Evolutionary conservation across 179 eudicot species (phyloP), one percentile per base, ranked within the genome.

Genomic region (Dionaea muscipula): DNA sequence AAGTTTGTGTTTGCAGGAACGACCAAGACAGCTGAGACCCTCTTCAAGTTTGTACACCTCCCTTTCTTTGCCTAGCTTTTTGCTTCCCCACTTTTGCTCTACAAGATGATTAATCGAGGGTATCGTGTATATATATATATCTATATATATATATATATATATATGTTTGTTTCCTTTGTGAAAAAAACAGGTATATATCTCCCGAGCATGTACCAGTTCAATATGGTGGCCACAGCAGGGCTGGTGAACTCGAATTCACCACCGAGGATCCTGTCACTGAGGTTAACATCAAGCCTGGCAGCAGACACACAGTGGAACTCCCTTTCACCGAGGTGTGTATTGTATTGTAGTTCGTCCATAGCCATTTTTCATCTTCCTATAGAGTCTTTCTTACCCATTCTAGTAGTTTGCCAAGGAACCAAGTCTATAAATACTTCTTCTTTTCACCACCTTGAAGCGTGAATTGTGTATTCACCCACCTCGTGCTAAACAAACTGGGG

Each of bases 201-300:
- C 89, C 88, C 26, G 94, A 84, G 37, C 83, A 79, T 55, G 84
- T 86, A 23, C 94, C 95, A 28, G 72, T 76, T 50, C 78, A 77
- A 53, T 84, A 71, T 63, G 95, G 95, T 59, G 95, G 95, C 45
- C 85, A 84, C 43, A 86, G 86, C 72, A 80, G 69, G 67, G 77
- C 59, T 26, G 84, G 81, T 47, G 82, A 71, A 26, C 56, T 46
- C 40, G 94, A 75, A 62, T 86, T 86, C 76, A 53, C 79, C 33
- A 20, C 72, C 17, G 57, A 81, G 61, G 89, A 86, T 67, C 28
- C 73, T 44, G 75, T 76, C 26, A 75, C 72, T 23, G 84, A 86
- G 62, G 86, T 73, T 59, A 74, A 58, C n/a, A 65, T 86, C 68
- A 84, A 81, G 68, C 89, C 95, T 12, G 62, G 78, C 14, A 56